phyloP scores from a whole-genome alignment of 2,329 filamentous ascomycete species.

The Clarireedia homoeocarpa region DNA sequence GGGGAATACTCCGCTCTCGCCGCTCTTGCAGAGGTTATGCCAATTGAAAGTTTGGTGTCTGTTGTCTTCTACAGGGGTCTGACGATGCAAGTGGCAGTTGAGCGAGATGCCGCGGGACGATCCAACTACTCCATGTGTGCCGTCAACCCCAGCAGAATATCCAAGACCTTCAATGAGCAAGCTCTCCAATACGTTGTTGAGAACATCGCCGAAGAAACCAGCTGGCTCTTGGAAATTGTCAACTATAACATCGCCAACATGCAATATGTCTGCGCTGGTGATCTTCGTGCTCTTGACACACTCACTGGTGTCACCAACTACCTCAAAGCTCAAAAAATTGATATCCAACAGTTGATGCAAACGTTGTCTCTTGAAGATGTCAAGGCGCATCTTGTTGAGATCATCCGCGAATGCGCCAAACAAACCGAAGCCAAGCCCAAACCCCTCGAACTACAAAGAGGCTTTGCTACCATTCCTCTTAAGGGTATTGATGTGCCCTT shows the following conservation, averaged over 20 bases:
- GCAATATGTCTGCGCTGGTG: slow-evolving; percentile 67
- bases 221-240: slow-evolving; percentile 97
- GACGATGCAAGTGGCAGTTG: slow-evolving; percentile 98
- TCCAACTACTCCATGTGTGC: slow-evolving; percentile 99
- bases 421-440: slow-evolving; percentile 82
- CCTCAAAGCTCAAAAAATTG: slow-evolving; percentile 93
- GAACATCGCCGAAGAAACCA: slow-evolving; percentile 88
- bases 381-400: slow-evolving; percentile 80
- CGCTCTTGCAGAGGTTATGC: slow-evolving; percentile 95
- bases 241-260: slow-evolving; percentile 78
- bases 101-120: slow-evolving; percentile 84
- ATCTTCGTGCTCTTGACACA: slow-evolving; percentile 63
- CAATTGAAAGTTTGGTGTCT: slow-evolving; percentile 96
- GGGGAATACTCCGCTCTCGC: slow-evolving; percentile 97
- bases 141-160: slow-evolving; percentile 96
- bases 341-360: slow-evolving; percentile 88
- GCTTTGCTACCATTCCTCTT: slow-evolving; percentile 93
- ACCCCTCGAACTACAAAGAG: slow-evolving; percentile 84
- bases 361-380: slow-evolving; percentile 82
- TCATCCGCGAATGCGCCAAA: slow-evolving; percentile 82
- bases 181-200: slow-evolving; percentile 94
- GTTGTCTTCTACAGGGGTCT: slow-evolving; percentile 98
- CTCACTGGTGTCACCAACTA: slow-evolving; percentile 73
- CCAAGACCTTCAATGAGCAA: slow-evolving; percentile 97
- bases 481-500: slow-evolving; percentile 98